Percentiles rank a stretch among this genome's conserved stretches.
These are phyloP conservation scores for Colletotrichum coccodes DNA, from an alignment of 2,329 filamentous ascomycete genomes.

Conservation along the genomic window DNA sequence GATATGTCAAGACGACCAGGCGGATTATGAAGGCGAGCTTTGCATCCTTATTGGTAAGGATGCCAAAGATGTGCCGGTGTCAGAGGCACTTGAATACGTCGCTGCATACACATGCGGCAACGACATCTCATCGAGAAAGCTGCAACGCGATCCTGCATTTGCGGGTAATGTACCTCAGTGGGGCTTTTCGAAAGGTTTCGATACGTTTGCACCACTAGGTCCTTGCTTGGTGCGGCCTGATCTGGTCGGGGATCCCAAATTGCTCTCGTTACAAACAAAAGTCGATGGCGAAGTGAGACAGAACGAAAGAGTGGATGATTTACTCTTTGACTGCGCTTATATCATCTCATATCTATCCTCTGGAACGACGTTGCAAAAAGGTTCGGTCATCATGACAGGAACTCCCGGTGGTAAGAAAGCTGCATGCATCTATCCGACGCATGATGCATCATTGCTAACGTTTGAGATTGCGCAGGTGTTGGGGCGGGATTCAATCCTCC, in stretches of 20 bases:
- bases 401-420: constrained; percentile 50
- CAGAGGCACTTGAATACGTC: constrained; percentile 59
- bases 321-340: constrained; percentile 55
- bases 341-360: constrained; percentile 49
- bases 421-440: rapidly evolving
- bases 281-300: constrained; percentile 61
- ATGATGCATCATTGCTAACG: neutral
- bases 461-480: constrained; percentile 40
- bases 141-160: constrained; percentile 58
- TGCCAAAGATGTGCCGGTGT: constrained; percentile 56
- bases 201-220: constrained; percentile 64
- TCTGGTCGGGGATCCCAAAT: constrained; percentile 53
- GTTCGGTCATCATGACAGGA: constrained; percentile 56
- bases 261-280: constrained; percentile 54
- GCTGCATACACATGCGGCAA: constrained; percentile 65
- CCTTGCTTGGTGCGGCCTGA: constrained; percentile 56
- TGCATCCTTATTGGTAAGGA: constrained; percentile 59
- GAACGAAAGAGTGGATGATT: constrained; percentile 47
- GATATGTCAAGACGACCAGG: constrained; percentile 57
- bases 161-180: constrained; percentile 66
- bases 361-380: constrained; percentile 54
- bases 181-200: constrained; percentile 67
- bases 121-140: constrained; percentile 63
- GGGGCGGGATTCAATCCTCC: constrained; percentile 55
- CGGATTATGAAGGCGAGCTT: constrained; percentile 60